Evolutionary conservation across 345 rosid genomes (phyloP).

Genomic region (Lepidium didymum): DNA sequence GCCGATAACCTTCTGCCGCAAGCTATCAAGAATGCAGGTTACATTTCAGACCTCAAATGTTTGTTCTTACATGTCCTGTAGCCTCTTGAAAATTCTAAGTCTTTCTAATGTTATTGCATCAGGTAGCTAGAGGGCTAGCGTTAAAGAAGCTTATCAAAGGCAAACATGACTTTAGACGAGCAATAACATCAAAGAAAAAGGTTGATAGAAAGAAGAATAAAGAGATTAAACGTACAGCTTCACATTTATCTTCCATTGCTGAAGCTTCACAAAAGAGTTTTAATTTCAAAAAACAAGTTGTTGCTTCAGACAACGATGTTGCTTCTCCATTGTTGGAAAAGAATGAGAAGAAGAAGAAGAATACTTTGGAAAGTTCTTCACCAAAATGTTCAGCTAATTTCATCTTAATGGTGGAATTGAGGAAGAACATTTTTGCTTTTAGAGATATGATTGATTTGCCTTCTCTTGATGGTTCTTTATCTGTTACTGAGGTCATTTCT

Average conservation of each 20-base stretch:
- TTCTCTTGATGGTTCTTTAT: slow-evolving; percentile 37
- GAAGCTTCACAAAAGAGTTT: slow-evolving; percentile 16
- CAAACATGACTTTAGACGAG: slow-evolving; percentile 15
- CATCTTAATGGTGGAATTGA: slow-evolving; percentile 53
- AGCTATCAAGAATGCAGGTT: slow-evolving; percentile 42
- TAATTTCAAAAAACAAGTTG: slow-evolving; percentile 23
- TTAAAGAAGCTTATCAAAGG: slow-evolving; percentile 17
- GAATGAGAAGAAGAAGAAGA: slow-evolving; percentile 18
- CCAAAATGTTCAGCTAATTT: slow-evolving; percentile 30
- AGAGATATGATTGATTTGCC: slow-evolving; percentile 74
- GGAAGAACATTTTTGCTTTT: slow-evolving; percentile 53
- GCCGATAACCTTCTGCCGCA: slow-evolving; percentile 38
- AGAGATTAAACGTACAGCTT: slow-evolving; percentile 9
- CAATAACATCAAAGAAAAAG: slow-evolving; percentile 13
- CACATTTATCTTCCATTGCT: slow-evolving; percentile 4
- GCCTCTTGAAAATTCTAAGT: neutral
- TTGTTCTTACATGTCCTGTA: neutral
- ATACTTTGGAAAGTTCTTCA: slow-evolving; percentile 9
- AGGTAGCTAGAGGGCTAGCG: slow-evolving; percentile 18
- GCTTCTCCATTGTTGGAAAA: slow-evolving; percentile 1
- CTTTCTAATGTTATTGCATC: neutral
- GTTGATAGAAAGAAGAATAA: neutral
- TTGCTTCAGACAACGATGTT: neutral
- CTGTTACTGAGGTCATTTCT: slow-evolving; percentile 44
- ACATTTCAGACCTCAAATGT: neutral